Percentiles rank a stretch among this genome's conserved stretches.
These are phyloP conservation scores for Leptodermis oblonga DNA, from an alignment of 257 asterid species.

Conservation along the genomic window DNA sequence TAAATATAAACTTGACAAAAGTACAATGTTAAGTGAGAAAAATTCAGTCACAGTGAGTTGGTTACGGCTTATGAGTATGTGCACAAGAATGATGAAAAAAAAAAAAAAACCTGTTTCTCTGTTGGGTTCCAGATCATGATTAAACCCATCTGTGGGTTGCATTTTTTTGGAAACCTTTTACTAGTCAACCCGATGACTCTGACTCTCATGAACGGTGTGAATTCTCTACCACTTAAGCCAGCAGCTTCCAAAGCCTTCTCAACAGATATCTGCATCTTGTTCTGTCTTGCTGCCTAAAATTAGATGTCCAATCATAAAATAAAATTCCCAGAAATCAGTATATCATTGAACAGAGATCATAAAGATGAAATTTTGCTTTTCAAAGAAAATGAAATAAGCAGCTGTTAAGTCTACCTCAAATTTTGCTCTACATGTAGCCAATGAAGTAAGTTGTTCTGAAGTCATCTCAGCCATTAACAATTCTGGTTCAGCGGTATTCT, in stretches of 20 bases:
- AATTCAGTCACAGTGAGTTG: background rate
- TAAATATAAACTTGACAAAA: background rate
- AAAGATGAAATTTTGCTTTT: conserved; percentile 60
- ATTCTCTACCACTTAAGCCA: conserved; percentile 73
- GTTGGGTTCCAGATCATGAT: conserved; percentile 96
- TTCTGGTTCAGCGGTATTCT: conserved; percentile 96
- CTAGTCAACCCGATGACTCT: conserved; percentile 77
- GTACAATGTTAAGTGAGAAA: background rate
- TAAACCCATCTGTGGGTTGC: conserved; percentile 50
- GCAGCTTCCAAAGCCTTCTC: conserved; percentile 77
- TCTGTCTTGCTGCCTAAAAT: conserved; percentile 58
- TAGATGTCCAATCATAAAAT: conserved; percentile 15
- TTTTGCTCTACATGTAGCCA: conserved; percentile 73
- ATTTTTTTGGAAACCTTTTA: conserved; percentile 32
- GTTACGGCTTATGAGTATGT: background rate
- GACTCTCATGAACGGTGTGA: conserved; percentile 80
- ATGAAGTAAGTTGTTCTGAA: conserved; percentile 67
- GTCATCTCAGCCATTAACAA: conserved; percentile 97
- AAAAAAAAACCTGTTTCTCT: conserved; percentile 75
- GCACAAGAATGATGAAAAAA: background rate
- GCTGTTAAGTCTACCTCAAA: conserved; percentile 69
- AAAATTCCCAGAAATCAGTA: conserved; percentile 13
- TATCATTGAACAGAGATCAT: conserved; percentile 13
- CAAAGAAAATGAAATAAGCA: conserved; percentile 57
- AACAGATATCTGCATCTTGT: conserved; percentile 57